A percentile compares a stretch with the other conserved stretches of the same genome.
phyloP scores from a whole-genome alignment of 2,329 filamentous ascomycete genomes.

The Pyricularia sp. region DNA sequence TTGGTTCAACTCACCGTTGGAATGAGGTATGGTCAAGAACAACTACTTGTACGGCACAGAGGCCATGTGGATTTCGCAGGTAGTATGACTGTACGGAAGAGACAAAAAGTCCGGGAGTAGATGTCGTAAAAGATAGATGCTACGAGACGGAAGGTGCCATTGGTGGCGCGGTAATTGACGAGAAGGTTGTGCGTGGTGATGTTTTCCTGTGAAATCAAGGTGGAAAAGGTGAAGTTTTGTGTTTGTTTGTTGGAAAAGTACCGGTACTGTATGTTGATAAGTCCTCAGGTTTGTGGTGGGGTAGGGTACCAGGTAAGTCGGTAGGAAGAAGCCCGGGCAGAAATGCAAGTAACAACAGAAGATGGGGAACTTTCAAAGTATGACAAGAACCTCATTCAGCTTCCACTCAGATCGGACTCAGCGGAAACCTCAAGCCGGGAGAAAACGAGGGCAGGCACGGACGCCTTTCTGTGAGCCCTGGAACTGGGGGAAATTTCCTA shows the following conservation, averaged over 20 bases:
- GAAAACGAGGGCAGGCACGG: background rate
- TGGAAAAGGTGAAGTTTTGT: background rate
- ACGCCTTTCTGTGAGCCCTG: background rate
- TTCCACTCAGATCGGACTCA: background rate
- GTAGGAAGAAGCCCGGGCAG: too few species aligned
- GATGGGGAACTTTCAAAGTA: too few species aligned
- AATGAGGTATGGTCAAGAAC: background rate
- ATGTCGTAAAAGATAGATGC: background rate
- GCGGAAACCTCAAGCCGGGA: background rate
- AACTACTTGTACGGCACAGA: background rate
- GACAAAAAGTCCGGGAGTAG: background rate
- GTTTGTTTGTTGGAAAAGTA: background rate
- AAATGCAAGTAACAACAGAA: too few species aligned
- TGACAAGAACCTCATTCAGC: background rate
- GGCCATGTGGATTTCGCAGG: background rate
- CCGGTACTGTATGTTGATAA: background rate
- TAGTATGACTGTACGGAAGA: background rate
- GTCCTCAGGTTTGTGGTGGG: background rate
- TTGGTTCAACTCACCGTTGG: background rate
- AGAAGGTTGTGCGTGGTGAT: background rate
- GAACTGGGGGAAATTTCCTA: background rate
- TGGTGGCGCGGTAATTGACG: background rate
- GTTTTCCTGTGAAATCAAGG: background rate
- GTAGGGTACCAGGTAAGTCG: too few species aligned
- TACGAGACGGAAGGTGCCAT: background rate